phyloP scores from a whole-genome alignment of 768 basidiomycete genomes.

The Lyophyllum atratum region DNA sequence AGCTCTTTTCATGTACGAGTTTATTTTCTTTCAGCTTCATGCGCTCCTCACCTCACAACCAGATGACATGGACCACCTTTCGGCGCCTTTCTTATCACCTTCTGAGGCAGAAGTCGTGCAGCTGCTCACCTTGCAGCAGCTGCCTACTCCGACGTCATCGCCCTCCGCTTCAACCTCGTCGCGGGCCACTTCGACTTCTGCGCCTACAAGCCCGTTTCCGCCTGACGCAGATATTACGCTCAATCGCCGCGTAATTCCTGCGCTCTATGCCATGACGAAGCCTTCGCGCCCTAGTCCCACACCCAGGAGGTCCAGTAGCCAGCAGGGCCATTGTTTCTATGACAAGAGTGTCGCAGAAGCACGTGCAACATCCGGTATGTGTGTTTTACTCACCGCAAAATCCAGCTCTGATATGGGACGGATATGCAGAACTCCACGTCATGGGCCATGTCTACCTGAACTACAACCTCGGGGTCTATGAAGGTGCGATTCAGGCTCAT shows the following conservation, averaged over 20 bases:
- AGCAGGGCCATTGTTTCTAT: neutral
- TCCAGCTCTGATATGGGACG: neutral
- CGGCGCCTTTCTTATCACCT: neutral
- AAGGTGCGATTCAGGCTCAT: neutral
- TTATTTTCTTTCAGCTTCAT: neutral
- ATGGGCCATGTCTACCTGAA: neutral
- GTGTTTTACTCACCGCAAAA: neutral
- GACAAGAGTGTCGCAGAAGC: neutral
- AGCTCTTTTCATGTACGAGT: neutral
- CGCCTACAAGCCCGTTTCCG: neutral
- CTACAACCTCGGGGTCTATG: neutral
- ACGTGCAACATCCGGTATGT: neutral
- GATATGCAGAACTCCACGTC: neutral
- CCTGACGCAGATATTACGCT: neutral
- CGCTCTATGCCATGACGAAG: neutral
- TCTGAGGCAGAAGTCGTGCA: neutral
- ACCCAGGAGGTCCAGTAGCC: neutral
- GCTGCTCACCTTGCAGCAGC: neutral
- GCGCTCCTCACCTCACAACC: neutral
- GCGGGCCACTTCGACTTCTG: neutral
- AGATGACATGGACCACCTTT: conserved; percentile 1
- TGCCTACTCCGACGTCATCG: neutral
- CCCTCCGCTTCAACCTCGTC: too few species aligned
- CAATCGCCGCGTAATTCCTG: neutral
- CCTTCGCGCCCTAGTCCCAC: neutral